phyloP scores from a whole-genome alignment of 2,329 filamentous ascomycete genomes.

The Aspergillus fumigatus region DNA sequence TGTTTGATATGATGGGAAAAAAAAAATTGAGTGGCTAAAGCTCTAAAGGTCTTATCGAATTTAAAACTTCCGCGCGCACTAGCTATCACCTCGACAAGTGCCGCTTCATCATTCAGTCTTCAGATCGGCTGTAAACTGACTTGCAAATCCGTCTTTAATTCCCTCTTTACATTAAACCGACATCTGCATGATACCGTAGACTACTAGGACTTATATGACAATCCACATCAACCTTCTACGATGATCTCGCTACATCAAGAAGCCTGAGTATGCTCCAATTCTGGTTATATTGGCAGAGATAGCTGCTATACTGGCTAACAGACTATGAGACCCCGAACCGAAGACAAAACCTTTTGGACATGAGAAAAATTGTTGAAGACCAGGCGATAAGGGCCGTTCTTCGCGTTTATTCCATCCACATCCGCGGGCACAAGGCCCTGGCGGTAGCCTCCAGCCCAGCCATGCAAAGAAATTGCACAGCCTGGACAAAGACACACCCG shows the following conservation, averaged over 20 bases:
- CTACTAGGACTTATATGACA: neutral
- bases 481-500: constrained; percentile 25
- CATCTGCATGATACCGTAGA: neutral
- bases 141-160: neutral
- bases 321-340: constrained; percentile 22
- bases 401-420: constrained; percentile 50
- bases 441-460: constrained; percentile 31
- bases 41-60: neutral
- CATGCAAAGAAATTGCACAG: constrained; percentile 23
- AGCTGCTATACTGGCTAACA: constrained; percentile 20
- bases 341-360: constrained; percentile 30
- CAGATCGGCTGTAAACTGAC: neutral
- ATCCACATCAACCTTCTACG: neutral
- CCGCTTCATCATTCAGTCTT: neutral
- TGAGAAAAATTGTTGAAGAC: constrained; percentile 46
- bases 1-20: neutral
- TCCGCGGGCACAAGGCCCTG: constrained; percentile 31
- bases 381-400: constrained; percentile 50
- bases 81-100: neutral
- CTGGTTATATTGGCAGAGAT: constrained; percentile 13
- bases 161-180: neutral
- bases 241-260: neutral
- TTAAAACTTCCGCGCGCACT: neutral
- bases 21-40: neutral
- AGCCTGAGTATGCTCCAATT: constrained; percentile 10